Evolutionary conservation across 306 rosid species (phyloP).

Genomic region (Ormosia emarginata): DNA sequence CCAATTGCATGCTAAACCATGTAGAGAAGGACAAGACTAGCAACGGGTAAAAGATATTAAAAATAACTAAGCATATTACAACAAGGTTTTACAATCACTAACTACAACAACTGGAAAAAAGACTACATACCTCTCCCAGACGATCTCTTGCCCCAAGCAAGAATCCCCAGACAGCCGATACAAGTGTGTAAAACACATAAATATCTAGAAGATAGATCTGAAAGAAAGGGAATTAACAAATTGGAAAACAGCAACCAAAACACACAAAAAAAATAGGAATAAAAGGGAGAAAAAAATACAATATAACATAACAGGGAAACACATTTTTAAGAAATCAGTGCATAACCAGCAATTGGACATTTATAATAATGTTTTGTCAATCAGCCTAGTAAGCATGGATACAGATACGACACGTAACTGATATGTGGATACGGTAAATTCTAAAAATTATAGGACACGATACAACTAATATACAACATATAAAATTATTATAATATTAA

Average conservation of each 20-base stretch:
- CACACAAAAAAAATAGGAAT: not conserved
- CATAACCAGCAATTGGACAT: not conserved
- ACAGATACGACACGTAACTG: too few relatives aligned
- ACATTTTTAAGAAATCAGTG: not conserved
- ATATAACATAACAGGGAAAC: not conserved
- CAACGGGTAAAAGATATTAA: not conserved
- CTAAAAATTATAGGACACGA: too few relatives aligned
- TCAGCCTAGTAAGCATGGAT: too few relatives aligned
- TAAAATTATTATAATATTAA: too few relatives aligned
- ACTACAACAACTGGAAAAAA: not conserved
- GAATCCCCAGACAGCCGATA: conserved; percentile 80
- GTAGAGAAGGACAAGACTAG: not conserved
- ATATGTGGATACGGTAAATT: too few relatives aligned
- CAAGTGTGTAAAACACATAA: conserved; percentile 69
- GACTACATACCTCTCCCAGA: conserved; percentile 75
- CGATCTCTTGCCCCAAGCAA: conserved; percentile 93
- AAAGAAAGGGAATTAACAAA: conserved; percentile 12
- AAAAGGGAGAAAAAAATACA: not conserved
- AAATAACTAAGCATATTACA: conserved; percentile 1
- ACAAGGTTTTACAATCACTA: not conserved
- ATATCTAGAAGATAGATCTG: conserved; percentile 90
- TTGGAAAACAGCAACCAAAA: not conserved
- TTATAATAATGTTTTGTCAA: not conserved
- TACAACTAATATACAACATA: too few relatives aligned
- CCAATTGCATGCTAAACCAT: not conserved